Percentiles rank a stretch among this genome's conserved stretches.
These are phyloP conservation scores for Amanita pallidorosea DNA, from an alignment of 768 basidiomycete genomes.

Conservation along the genomic window DNA sequence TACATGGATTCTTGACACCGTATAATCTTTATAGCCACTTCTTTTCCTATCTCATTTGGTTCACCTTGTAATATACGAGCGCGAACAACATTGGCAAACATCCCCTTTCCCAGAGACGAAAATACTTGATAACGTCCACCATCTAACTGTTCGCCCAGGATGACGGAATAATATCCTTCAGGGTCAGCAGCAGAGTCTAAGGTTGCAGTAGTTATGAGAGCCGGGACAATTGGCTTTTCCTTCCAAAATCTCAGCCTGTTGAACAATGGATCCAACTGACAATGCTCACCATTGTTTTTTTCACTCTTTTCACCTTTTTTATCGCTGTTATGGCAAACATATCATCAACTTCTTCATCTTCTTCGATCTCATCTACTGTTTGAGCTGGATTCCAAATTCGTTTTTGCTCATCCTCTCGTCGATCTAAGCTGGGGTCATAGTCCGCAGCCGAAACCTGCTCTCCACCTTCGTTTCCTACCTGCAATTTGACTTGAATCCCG, in stretches of 20 bases:
- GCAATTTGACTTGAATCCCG: slow-evolving; percentile 32
- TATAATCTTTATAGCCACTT: slow-evolving; percentile 97
- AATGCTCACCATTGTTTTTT: slow-evolving; percentile 36
- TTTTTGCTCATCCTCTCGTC: slow-evolving; percentile 73
- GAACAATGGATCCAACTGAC: background rate
- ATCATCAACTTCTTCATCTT: slow-evolving; percentile 86
- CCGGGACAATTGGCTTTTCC: slow-evolving; percentile 45
- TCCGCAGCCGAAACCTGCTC: slow-evolving; percentile 87
- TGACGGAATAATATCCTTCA: slow-evolving; percentile 93
- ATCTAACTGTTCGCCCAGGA: slow-evolving; percentile 90
- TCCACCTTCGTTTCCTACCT: slow-evolving; percentile 32
- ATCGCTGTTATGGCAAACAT: slow-evolving; percentile 73
- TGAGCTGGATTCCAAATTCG: slow-evolving; percentile 38
- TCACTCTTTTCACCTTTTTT: slow-evolving; percentile 51
- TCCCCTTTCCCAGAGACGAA: slow-evolving; percentile 92
- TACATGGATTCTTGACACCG: slow-evolving; percentile 95
- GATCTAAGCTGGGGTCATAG: slow-evolving; percentile 73
- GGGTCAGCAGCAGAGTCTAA: slow-evolving; percentile 87
- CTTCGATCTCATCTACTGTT: slow-evolving; percentile 47
- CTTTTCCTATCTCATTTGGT: slow-evolving; percentile 37
- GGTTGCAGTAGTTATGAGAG: slow-evolving; percentile 55
- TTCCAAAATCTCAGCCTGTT: background rate
- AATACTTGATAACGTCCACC: slow-evolving; percentile 91
- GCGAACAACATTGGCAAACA: slow-evolving; percentile 96
- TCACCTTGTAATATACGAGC: slow-evolving; percentile 72